Evolutionary conservation across 2,329 filamentous ascomycete genomes (phyloP), one percentile per base, ranked within the genome.

Genomic region (Thelonectria rubi): DNA sequence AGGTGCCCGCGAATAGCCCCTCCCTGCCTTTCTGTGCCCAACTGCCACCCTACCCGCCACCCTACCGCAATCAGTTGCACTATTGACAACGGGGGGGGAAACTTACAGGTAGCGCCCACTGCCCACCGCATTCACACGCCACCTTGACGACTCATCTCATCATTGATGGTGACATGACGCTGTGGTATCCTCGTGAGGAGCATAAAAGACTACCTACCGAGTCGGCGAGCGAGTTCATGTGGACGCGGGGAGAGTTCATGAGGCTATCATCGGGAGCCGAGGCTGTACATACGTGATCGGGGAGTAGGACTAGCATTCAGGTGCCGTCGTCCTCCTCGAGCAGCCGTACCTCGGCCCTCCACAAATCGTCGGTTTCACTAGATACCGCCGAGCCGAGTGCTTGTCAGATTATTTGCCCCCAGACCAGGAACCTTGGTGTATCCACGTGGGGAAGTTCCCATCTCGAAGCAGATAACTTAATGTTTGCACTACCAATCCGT

Each of bases 271-370:
- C 48, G 89, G 89, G 1, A 67, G 75, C 1, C 78, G 84, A 62
- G 90, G 90, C 0, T 92, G 90, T 73, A 91, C 87, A 3, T 90
- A 89, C 77, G 87, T 88, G 9, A 86, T 88, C 71, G 86, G 87
- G 49, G 86, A 88, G 77, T 87, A 61, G 63, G 21, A 37, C 5
- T 9, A 20, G 21, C 11, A 9, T 37, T 18, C 8, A 24, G 21
- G 3, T 21, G 12, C 18, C 17, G 21, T 24, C 21, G 21, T 24
- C 3, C 21, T n/a, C 21, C 21, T 24, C 21, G 21, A n/a, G 21
- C 7, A 24, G 4, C 21, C 21, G 21, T 24, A 24, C 21, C 7
- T 7, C 21, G 21, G n/a, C n/a, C n/a, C n/a, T n/a, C n/a, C 7
- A 24, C 21, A 24, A 24, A 24, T 24, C 7, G 7, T 30, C 26